Conservation (phyloP, 148 eudicot species). For the Silene latifolia region DNA sequence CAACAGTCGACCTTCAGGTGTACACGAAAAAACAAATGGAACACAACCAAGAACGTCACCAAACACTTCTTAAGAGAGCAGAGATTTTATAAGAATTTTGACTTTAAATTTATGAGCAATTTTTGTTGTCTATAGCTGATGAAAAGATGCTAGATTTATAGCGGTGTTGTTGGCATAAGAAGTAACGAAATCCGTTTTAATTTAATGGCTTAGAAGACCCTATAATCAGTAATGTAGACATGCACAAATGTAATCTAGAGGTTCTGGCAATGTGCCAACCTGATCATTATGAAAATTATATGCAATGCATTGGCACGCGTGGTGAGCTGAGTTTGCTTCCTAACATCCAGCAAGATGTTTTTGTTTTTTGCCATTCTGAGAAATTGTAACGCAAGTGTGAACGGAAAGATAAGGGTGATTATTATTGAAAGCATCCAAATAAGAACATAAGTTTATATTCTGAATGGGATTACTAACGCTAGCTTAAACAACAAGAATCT, state of each 20-base stretch:
- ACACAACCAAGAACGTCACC: not conserved
- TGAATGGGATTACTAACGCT: too few relatives aligned
- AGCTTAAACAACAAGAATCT: too few relatives aligned
- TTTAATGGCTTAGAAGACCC: too few relatives aligned
- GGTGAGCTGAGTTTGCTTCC: not conserved
- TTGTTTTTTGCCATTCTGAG: not conserved
- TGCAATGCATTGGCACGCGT: too few relatives aligned
- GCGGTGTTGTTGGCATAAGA: not conserved
- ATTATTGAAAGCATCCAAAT: not conserved
- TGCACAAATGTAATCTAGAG: too few relatives aligned
- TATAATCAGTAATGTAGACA: too few relatives aligned
- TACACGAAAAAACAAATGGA: not conserved
- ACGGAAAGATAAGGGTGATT: not conserved
- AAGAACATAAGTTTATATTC: not conserved
- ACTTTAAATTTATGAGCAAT: too few relatives aligned
- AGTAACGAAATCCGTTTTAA: too few relatives aligned
- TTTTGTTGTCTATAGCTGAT: not conserved
- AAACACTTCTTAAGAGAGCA: not conserved
- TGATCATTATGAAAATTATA: too few relatives aligned
- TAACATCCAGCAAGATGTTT: not conserved
- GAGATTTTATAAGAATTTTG: not conserved
- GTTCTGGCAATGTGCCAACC: too few relatives aligned
- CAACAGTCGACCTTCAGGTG: not conserved
- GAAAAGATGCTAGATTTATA: not conserved
- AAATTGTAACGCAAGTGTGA: not conserved